These are phyloP conservation scores for Eremochloa ophiuroides DNA, from an alignment of 176 grass and related monocot genomes.

Conservation along the genomic window DNA sequence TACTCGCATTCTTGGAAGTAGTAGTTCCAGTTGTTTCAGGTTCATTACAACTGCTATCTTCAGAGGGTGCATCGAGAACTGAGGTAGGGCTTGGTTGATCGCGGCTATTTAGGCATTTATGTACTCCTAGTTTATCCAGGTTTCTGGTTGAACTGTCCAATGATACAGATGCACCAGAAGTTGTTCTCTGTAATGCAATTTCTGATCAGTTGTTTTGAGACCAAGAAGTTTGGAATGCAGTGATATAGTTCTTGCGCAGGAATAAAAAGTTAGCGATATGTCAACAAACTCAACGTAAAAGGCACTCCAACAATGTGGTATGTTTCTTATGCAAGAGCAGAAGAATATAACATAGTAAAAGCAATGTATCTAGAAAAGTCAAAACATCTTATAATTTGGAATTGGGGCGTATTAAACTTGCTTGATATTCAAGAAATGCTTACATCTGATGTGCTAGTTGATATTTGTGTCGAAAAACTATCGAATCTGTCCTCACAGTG, in stretches of 20 bases:
- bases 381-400: too few relatives aligned
- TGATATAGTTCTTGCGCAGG: neutral
- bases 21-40: constrained; percentile 48
- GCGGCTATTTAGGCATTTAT: constrained; percentile 29
- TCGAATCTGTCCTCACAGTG: neutral
- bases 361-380: too few relatives aligned
- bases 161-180: constrained; percentile 28
- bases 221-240: neutral
- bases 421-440: neutral
- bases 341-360: neutral
- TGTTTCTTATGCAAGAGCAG: neutral
- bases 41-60: constrained; percentile 60
- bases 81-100: constrained; percentile 93
- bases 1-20: constrained; percentile 42
- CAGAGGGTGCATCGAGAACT: constrained; percentile 71
- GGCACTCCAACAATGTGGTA: neutral
- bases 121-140: constrained; percentile 34
- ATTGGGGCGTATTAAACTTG: neutral
- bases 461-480: constrained; percentile 14
- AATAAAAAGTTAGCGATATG: neutral
- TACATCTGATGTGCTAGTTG: constrained; percentile 33
- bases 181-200: constrained; percentile 45
- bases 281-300: neutral
- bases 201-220: constrained; percentile 14
- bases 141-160: constrained; percentile 17